Evolutionary conservation across 2,329 filamentous ascomycete species (phyloP), one percentile per base, ranked within the genome.

Genomic region (Aspergillus uvarum): DNA sequence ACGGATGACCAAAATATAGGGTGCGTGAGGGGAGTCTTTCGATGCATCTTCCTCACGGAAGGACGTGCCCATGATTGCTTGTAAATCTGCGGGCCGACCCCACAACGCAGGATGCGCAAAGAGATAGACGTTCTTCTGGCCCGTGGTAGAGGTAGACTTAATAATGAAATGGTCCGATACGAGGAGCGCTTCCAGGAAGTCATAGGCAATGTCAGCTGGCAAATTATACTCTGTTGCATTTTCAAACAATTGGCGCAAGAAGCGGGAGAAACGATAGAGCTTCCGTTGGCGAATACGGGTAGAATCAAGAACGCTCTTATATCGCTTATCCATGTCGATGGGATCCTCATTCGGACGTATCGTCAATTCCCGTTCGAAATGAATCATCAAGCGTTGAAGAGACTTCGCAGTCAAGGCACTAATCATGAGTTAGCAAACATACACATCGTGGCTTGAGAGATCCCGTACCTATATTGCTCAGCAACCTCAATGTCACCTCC

Each of bases 151-250:
- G 22, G 74, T 73, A 2, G 87, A 89, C 62, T 91, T 88, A 16
- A 99, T 87, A 31, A 96, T 84, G 69, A 98, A 96, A 73, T 99
- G 95, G 3, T 91, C 91, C 0, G 91, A 89, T 47, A 89, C 82
- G 12, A 91, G 86, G 8, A 99, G 83, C 24, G 91, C 86, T 66
- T 96, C 90, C 65, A 93, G 90, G 29, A 99, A 84, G 42, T 90
- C 87, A 60, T 88, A 87, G 62, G 96, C 82, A 62, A 85, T 84
- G 32, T 90, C 87, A 8, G 85, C 82, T 4, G 85, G 80, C 70
- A 98, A 89, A 74, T 91, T 96, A 76, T 95, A 96, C 75, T 99
- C 95, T 10, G 92, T 96, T 5, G 91, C 91, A 71, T 99, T 98
- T 75, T 99, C 95, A 70, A 99, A 99, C 60, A 94, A 88, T 72